Conservation (phyloP, 176 grass and related monocot genomes). For the Areca catechu region DNA sequence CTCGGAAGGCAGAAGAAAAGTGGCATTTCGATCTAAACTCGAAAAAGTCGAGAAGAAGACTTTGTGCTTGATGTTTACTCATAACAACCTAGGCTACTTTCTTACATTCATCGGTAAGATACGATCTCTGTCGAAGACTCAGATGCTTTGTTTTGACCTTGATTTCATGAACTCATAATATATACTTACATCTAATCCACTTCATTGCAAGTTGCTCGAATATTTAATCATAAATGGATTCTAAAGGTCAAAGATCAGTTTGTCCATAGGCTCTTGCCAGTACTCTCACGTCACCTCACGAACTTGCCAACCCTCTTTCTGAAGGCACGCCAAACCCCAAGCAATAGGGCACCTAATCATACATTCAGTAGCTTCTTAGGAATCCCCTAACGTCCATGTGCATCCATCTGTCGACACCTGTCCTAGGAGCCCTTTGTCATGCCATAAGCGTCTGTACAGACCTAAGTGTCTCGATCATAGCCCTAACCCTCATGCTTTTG, state of each 20-base stretch:
- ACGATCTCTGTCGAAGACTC: background rate
- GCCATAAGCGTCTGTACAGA: background rate
- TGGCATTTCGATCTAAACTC: background rate
- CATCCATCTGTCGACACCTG: background rate
- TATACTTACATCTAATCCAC: background rate
- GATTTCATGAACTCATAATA: background rate
- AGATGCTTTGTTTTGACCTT: constrained; percentile 1
- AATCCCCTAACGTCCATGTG: background rate
- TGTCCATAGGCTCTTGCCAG: background rate
- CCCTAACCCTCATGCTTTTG: background rate
- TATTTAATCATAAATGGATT: background rate
- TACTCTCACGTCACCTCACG: background rate
- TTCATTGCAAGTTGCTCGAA: background rate
- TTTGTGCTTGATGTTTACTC: constrained; percentile 1
- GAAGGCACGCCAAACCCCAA: background rate
- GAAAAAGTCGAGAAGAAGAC: background rate
- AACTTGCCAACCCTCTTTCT: background rate
- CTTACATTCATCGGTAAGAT: background rate
- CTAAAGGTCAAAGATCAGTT: background rate
- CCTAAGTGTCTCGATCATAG: background rate
- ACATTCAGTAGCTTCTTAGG: too few species aligned
- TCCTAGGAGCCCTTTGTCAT: background rate
- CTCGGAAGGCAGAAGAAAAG: background rate
- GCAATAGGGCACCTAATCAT: background rate
- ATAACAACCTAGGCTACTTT: background rate